Base-by-base conservation (phyloP, 345 rosid genomes). In the Lepidium africanum region DNA sequence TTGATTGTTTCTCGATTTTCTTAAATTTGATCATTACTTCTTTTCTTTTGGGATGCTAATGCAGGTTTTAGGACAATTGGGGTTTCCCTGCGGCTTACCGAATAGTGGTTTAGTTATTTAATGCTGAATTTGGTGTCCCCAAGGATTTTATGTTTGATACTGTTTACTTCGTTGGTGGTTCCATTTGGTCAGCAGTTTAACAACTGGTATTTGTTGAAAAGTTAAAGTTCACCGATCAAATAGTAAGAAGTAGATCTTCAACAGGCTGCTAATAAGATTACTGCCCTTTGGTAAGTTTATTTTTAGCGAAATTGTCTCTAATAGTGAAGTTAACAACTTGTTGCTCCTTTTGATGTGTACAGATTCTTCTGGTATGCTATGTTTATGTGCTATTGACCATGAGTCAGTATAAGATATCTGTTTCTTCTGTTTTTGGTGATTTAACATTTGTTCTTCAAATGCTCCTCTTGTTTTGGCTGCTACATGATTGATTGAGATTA, bases 211-310 rank as follows among this genome's bases (percentile, higher is more conserved):
- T 25, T 38, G 57, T 71, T 59, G 23, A 43, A 66, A 64, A 78
- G 80, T 40, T 76, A 79, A 81, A 79, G 77, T 68, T 68, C 80
- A 10, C 74, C 51, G 67, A 42, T 84, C 73, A 71, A 73, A 67
- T 73, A 80, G 81, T 77, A 79, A 80, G 63, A 77, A 70, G 58
- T 80, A 85, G 85, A 70, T 70, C 58, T 65, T 70, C 86, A 71
- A 82, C 80, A 80, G 82, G 65, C 74, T 81, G 74, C 84, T 47
- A 62, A 74, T 76, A 75, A 76, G 75, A 63, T 65, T 76, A 27
- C 63, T 69, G 66, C 46, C 58, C 66, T 8, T 66, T 55, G 87
- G 90, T 84, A 81, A 82, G 93, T 77, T 62, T 68, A 17, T 75
- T 53, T 70, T 70, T 61, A 36, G 65, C 69, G 62, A 71, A 30